Conservation (phyloP, 768 basidiomycete genomes). For the Flagelloscypha sp. region DNA sequence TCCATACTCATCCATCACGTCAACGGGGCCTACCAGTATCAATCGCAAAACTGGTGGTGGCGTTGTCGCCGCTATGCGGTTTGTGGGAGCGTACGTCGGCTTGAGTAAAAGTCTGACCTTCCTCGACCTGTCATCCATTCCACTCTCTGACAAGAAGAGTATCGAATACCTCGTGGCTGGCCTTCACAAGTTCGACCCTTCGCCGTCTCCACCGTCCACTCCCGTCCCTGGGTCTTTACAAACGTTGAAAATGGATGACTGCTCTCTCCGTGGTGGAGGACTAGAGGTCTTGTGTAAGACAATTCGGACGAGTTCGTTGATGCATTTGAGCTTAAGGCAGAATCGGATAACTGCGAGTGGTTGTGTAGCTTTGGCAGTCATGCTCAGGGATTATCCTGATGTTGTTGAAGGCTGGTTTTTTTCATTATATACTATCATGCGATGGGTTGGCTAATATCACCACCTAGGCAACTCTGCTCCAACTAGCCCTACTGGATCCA, state of each 20-base stretch:
- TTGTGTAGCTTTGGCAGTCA: conserved; percentile 85
- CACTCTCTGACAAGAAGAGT: conserved; percentile 75
- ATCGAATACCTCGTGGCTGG: conserved; percentile 76
- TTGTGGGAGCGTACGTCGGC: background rate
- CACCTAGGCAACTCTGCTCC: no score
- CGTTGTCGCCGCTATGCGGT: no score
- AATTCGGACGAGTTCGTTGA: conserved; percentile 74
- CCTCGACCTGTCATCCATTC: conserved; percentile 83
- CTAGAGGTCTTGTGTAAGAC: conserved; percentile 75
- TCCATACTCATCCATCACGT: no score
- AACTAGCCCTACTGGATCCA: conserved; percentile 16
- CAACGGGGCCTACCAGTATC: no score
- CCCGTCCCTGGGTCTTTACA: conserved; percentile 4
- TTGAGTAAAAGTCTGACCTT: conserved; percentile 80
- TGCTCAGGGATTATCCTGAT: conserved; percentile 96
- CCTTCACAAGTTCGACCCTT: conserved; percentile 30
- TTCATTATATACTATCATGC: conserved; percentile 14
- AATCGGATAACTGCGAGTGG: conserved; percentile 82
- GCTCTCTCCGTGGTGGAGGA: conserved; percentile 59
- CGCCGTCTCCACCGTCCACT: conserved; percentile 10
- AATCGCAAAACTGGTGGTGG: no score
- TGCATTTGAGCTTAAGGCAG: conserved; percentile 83
- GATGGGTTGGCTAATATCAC: no score
- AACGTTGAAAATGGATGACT: conserved; percentile 61
- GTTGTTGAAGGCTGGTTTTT: no score